Base-by-base conservation (phyloP, 495 filamentous ascomycete species). In the Aspergillus steynii region DNA sequence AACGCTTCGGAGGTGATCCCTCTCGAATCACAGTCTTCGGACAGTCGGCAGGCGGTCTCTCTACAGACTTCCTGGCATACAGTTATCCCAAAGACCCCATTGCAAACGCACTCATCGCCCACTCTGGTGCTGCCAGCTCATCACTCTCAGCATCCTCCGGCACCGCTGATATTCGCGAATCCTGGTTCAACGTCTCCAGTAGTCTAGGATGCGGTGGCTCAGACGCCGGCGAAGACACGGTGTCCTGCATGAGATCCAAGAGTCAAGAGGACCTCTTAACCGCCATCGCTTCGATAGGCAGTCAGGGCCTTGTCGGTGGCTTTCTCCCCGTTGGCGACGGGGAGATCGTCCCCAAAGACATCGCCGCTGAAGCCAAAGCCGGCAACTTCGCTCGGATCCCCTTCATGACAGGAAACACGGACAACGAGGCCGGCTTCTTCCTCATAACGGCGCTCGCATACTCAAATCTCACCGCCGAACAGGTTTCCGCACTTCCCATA, bases 181-280 rank as follows among this genome's bases (percentile, higher is more conserved):
- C 58, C 46, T 83, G 74, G 72, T 77, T 77, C 64, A 77, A 70
- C 37, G 65, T 76, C 5, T 68, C 78, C 12, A 59, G 68, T 0
- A 65, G 20, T 7, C 72, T 82, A 26, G 76, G 75, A 14, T 78
- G 76, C 53, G 71, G 77, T 34, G 59, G 68, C 54, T 53, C 57
- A 52, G 29, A 63, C 45, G 58, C 63, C 58, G 50, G 73, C 0
- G 64, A 65, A 26, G 67, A 68, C 32, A 69, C 71, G 56, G 63
- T 81, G 29, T 59, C 63, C 2, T 86, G 83, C 65, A 80, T 84
- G 76, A 71, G 76, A 15, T 53, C 29, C 29, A 67, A 71, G 48
- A 70, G 71, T 60, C 65, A 57, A 54, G 53, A 67, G 1, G 71
- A 64, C 2, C 64, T 83, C 25, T 60, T 74, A 25, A 56, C 65